Conservation (phyloP, 768 basidiomycete species). For the Baorangia bicolor region DNA sequence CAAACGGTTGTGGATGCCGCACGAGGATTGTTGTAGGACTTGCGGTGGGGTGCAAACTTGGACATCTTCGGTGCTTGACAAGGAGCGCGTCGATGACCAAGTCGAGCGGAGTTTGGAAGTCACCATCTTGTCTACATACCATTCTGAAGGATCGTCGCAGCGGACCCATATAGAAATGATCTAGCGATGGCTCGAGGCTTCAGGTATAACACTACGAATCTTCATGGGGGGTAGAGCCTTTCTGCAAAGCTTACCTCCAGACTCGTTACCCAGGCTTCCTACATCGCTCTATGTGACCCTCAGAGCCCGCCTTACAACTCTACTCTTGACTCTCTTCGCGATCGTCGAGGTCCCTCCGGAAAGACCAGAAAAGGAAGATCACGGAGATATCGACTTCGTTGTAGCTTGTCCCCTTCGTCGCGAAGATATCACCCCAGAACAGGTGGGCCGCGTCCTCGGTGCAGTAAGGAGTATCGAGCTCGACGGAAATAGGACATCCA, state of each 20-base stretch:
- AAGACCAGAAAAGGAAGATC: conserved; percentile 61
- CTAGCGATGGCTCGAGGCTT: not conserved
- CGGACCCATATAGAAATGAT: not conserved
- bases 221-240: conserved; percentile 76
- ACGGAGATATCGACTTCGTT: conserved; percentile 71
- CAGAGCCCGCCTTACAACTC: conserved; percentile 44
- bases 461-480: conserved; percentile 47
- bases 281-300: conserved; percentile 49
- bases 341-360: conserved; percentile 57
- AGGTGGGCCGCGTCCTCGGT: conserved; percentile 42
- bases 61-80: conserved; percentile 50
- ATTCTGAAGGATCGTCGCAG: conserved; percentile 22
- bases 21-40: conserved; percentile 58
- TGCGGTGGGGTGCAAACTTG: conserved; percentile 75
- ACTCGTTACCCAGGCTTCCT: conserved; percentile 62
- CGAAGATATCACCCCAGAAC: conserved; percentile 32
- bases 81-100: not conserved
- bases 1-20: conserved; percentile 69
- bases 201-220: not conserved
- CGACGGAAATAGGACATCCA: conserved; percentile 56
- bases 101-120: conserved; percentile 13
- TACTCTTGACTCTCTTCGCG: conserved; percentile 46
- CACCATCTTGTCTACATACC: not conserved
- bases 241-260: conserved; percentile 39
- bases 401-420: conserved; percentile 44